These are phyloP conservation scores for Ustilago hordei DNA, from an alignment of 1,284 basidiomycete genomes.

Conservation along the genomic window DNA sequence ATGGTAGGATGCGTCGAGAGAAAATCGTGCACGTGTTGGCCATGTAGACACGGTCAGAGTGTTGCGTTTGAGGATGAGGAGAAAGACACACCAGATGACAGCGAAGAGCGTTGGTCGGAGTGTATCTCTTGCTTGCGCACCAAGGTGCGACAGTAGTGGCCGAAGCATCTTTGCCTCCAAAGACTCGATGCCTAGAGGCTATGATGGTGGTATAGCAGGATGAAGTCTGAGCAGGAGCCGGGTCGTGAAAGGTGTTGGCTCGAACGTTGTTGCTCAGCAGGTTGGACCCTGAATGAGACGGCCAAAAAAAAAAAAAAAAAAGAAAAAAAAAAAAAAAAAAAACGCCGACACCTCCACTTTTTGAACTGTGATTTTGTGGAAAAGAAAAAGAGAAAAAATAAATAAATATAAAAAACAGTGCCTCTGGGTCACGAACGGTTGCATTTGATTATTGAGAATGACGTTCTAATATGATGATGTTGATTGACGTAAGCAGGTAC, in stretches of 20 bases:
- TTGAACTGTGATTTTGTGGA: not conserved
- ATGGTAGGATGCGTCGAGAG: conserved; percentile 16
- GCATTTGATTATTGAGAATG: too few species aligned
- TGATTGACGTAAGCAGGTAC: too few species aligned
- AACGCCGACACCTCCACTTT: not conserved
- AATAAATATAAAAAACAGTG: not conserved
- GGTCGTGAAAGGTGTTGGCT: not conserved
- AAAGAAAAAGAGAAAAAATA: not conserved
- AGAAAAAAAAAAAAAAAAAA: too few species aligned
- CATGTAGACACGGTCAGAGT: conserved; percentile 9
- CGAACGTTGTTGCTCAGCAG: not conserved
- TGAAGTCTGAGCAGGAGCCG: not conserved
- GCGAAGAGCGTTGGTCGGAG: conserved; percentile 34
- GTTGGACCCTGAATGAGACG: conserved; percentile 1
- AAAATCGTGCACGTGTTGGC: conserved; percentile 14
- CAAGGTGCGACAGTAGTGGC: not conserved
- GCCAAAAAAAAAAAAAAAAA: too few species aligned
- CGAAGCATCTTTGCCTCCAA: conserved; percentile 1
- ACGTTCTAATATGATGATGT: conserved; percentile 1
- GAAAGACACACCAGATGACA: conserved; percentile 34
- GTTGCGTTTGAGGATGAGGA: conserved; percentile 16
- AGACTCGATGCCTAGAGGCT: not conserved
- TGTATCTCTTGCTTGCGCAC: conserved; percentile 16
- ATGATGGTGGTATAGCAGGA: not conserved
- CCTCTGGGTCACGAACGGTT: not conserved